Evolutionary conservation across 257 asterid species (phyloP).

Genomic region (Solanum dulcamara): DNA sequence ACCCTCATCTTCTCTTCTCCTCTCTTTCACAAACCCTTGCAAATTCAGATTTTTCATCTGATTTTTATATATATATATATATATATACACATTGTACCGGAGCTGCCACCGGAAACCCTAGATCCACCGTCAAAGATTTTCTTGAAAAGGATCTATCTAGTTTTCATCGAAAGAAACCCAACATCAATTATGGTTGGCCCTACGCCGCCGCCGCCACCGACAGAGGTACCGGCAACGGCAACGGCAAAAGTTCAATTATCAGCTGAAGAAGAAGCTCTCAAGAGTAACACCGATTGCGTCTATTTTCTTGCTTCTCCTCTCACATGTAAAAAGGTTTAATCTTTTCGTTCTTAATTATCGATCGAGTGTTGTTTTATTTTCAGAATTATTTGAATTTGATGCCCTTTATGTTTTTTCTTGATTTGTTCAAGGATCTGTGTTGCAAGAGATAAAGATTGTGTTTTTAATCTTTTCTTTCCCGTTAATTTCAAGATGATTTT

Average conservation of each 20-base stretch:
- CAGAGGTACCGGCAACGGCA: neutral
- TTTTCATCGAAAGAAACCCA: neutral
- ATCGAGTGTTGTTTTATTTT: neutral
- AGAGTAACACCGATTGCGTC: constrained; percentile 54
- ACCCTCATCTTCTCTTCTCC: neutral
- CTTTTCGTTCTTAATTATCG: neutral
- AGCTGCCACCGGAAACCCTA: neutral
- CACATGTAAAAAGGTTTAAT: constrained; percentile 49
- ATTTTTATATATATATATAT: neutral
- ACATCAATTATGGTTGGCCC: neutral
- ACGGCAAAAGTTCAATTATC: neutral
- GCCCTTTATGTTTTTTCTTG: neutral
- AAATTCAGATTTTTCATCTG: neutral
- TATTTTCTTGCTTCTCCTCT: constrained; percentile 61
- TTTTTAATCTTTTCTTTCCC: neutral
- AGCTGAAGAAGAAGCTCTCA: constrained; percentile 45
- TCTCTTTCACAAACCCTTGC: neutral
- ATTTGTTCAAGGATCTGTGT: neutral
- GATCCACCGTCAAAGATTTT: neutral
- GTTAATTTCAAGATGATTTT: neutral
- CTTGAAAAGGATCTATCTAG: neutral
- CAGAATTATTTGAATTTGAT: neutral
- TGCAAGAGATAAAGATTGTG: neutral
- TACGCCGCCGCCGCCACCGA: neutral
- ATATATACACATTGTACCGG: neutral